Conservation (phyloP, 345 rosid species). For the Sisymbrium altissimum region DNA sequence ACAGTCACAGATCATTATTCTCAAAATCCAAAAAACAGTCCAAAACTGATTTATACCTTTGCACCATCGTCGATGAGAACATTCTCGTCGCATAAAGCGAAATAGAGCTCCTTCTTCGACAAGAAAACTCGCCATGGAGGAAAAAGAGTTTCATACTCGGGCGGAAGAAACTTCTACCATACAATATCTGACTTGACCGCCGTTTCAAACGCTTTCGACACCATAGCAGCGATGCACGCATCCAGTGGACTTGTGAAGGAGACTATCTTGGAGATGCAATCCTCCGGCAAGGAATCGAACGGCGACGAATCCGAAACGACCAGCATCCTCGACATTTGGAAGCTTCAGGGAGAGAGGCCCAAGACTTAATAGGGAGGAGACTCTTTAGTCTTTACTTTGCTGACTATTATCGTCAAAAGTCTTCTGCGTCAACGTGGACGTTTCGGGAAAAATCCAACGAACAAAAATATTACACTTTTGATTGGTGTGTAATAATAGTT, state of each 20-base stretch:
- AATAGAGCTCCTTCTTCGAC: constrained; percentile 45
- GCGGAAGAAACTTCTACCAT: constrained; percentile 52
- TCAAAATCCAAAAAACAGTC: too few species aligned
- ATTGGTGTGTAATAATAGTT: too few species aligned
- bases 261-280: constrained; percentile 39
- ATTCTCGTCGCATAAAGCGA: constrained; percentile 41
- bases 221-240: constrained; percentile 36
- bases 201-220: constrained; percentile 38
- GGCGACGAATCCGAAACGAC: too few species aligned
- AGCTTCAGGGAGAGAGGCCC: too few species aligned
- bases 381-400: too few species aligned
- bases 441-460: too few species aligned
- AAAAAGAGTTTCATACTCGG: constrained; percentile 31
- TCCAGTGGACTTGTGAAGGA: constrained; percentile 42
- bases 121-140: not conserved
- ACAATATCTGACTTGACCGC: constrained; percentile 40
- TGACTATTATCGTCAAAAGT: too few species aligned
- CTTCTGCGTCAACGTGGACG: too few species aligned
- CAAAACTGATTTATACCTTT: constrained; percentile 32
- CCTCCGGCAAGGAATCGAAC: constrained; percentile 28
- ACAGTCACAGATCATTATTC: too few species aligned
- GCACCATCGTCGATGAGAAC: constrained; percentile 39
- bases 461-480: too few species aligned
- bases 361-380: too few species aligned
- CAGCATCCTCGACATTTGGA: too few species aligned